Base-by-base conservation (phyloP, 352 stramenopile genomes). In the Nothophytophthora sp. region DNA sequence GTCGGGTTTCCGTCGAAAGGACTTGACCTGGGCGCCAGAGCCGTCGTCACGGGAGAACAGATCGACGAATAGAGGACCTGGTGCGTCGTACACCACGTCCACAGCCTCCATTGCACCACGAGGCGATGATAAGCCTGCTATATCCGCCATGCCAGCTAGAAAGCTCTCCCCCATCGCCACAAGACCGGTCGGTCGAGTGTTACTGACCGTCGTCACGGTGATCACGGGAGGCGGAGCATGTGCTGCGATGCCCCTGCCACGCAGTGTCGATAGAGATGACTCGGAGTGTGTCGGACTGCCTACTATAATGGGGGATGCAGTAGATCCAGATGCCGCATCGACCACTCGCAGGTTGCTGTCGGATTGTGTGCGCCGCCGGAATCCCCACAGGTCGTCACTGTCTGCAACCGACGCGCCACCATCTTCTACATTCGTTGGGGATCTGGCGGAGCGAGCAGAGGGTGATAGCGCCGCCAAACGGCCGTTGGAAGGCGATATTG, bases 31-130 rank as follows among this genome's bases (percentile, higher is more conserved):
- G 40, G 83, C 83, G 9, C 83, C 83, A 19, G 65, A 78, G 5
- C 76, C 76, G n/a, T 90, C 75, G 0, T 73, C 60, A 33, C 79
- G 69, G 4, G 83, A 93, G 63, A 83, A 89, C 47, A 93, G 65
- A 53, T 93, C 83, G 34, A 93, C 65, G 42, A 73, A 89, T 19
- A 93, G 46, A 4, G 83, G 76, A 0, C 73, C 81, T 0, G 67
- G 56, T 0, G 69, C 67, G 8, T 48, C 34, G 48, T 92, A 92
- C 19, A 80, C 49, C 22, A 93, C 66, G 15, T 70, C 60, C 4
- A 85, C 66, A 7, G 52, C 59, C 27, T 63, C 54, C 29, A 55
- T 15, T 1, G 45, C 37, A 7, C 55, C 55, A 51, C 50, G 46
- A 9, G 60, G 62, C 0, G 61, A 63, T 7, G 66, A 67, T 2